Percentiles rank a stretch among this genome's conserved stretches.
Conservation (phyloP, 2,329 filamentous ascomycete genomes). For the Elsinoe batatas region DNA sequence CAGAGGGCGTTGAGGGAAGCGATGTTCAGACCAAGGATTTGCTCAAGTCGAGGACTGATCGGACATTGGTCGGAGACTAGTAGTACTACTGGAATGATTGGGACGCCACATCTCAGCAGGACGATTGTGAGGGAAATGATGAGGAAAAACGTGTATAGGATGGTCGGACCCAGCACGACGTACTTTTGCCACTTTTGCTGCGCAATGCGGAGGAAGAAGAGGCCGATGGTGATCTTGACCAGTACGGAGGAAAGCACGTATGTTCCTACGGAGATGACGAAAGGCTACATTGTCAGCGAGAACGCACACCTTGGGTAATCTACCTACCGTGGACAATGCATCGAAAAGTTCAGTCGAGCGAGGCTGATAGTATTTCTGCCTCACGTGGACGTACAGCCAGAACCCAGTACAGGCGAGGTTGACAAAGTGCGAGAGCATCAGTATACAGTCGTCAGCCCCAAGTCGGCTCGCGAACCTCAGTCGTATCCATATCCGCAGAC, state of each 20-base stretch:
- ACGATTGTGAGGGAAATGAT: not conserved
- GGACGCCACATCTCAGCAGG: constrained; percentile 1
- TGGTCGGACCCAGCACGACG: not conserved
- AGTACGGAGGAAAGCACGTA: not conserved
- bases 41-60: not conserved
- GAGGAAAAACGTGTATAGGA: not conserved
- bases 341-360: constrained; percentile 1
- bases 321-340: not conserved
- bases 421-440: not conserved
- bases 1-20: constrained; percentile 2
- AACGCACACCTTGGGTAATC: not conserved
- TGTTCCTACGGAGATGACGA: not conserved
- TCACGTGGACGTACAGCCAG: constrained; percentile 1
- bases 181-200: constrained; percentile 6
- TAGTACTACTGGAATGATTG: not conserved
- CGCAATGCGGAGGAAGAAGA: constrained; percentile 8
- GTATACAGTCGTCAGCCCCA: not conserved
- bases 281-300: not conserved
- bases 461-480: not conserved
- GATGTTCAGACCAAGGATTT: not conserved
- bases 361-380: not conserved
- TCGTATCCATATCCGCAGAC: not conserved
- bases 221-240: constrained; percentile 4
- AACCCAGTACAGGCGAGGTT: not conserved
- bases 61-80: not conserved